Evolutionary conservation across 805 yeast genomes (phyloP).

Genomic region (Isabelozyma heimii): DNA sequence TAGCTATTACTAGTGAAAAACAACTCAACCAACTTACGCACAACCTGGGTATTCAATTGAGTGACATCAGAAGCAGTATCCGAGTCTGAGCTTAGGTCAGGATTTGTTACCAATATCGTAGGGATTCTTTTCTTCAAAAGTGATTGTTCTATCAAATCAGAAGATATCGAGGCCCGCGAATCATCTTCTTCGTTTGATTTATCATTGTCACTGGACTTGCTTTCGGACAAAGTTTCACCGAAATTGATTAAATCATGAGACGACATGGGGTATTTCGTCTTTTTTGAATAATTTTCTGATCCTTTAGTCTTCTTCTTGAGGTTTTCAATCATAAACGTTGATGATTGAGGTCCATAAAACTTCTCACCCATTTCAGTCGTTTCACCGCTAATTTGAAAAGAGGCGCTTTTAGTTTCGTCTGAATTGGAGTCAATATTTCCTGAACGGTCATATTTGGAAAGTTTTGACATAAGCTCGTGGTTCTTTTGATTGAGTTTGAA

Average conservation of each 20-base stretch:
- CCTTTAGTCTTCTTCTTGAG: slow-evolving; percentile 17
- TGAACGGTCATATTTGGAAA: slow-evolving; percentile 1
- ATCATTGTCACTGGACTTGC: neutral
- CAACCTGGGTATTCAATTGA: slow-evolving; percentile 27
- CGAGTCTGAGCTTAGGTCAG: slow-evolving; percentile 14
- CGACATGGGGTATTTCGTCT: neutral
- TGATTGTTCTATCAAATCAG: slow-evolving; percentile 15
- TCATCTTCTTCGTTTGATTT: neutral
- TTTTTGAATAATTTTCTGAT: neutral
- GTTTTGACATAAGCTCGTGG: slow-evolving; percentile 4
- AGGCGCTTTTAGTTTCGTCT: neutral
- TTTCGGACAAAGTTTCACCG: neutral
- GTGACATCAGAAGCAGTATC: slow-evolving; percentile 11
- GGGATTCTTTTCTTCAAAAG: slow-evolving; percentile 34
- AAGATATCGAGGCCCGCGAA: neutral
- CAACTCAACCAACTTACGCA: slow-evolving; percentile 33
- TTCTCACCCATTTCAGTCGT: slow-evolving; percentile 40
- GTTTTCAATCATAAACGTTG: slow-evolving; percentile 44
- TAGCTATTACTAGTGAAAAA: slow-evolving; percentile 41
- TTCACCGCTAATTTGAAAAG: slow-evolving; percentile 28
- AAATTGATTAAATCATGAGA: neutral
- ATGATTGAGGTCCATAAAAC: slow-evolving; percentile 53
- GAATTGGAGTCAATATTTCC: neutral
- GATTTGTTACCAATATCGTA: slow-evolving; percentile 10
- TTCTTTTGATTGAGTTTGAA: slow-evolving; percentile 12